A percentile compares a stretch with the other conserved stretches of the same genome.
Conservation (phyloP, 164 flowering plant species). For the Umbilicus rupestris region DNA sequence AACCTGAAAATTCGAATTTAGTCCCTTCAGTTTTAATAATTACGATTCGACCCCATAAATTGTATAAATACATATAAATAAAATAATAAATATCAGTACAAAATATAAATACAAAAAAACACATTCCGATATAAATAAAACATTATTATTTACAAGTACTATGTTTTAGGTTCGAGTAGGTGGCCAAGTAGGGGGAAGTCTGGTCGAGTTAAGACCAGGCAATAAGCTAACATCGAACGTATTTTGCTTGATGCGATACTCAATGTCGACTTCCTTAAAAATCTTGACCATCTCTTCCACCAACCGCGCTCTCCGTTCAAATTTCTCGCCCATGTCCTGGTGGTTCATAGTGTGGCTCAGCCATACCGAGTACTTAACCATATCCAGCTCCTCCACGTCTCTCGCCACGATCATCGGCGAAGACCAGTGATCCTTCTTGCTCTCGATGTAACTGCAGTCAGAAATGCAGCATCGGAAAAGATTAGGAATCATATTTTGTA, state of each 20-base stretch:
- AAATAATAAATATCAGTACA: too few relatives aligned
- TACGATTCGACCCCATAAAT: not conserved
- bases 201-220: not conserved
- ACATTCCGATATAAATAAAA: too few relatives aligned
- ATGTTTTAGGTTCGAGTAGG: not conserved
- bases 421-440: constrained; percentile 57
- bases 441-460: constrained; percentile 34
- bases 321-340: constrained; percentile 52
- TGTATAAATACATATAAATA: too few relatives aligned
- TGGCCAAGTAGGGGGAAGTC: constrained; percentile 6
- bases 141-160: not conserved
- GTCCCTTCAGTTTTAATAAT: not conserved
- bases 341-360: constrained; percentile 36
- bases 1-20: not conserved
- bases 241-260: constrained; percentile 23
- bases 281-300: constrained; percentile 44
- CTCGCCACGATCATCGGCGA: constrained; percentile 27
- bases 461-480: not conserved
- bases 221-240: too few relatives aligned
- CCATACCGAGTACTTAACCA: constrained; percentile 39
- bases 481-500: not conserved
- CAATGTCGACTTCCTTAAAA: constrained; percentile 43
- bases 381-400: constrained; percentile 30
- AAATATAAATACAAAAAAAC: too few relatives aligned
- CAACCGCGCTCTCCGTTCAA: constrained; percentile 36